A percentile compares a stretch with the other conserved stretches of the same genome.
Evolutionary conservation across 257 asterid species (phyloP).

Genomic region (Primulina tabacum): DNA sequence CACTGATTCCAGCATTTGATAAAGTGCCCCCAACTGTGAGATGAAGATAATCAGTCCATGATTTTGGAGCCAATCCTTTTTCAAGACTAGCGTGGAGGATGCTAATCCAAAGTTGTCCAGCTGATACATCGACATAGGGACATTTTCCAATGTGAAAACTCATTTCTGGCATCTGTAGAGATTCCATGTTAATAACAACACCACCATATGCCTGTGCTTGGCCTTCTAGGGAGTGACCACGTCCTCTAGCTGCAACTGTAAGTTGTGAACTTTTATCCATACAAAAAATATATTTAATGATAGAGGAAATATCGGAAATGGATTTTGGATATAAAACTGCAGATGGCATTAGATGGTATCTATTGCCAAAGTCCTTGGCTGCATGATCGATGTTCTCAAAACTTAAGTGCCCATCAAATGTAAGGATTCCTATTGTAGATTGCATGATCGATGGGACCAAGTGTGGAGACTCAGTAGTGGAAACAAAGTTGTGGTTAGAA

Average conservation of each 20-base stretch:
- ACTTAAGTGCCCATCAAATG: conserved; percentile 53
- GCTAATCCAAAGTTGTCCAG: conserved; percentile 83
- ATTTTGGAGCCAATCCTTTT: conserved; percentile 75
- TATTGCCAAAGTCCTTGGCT: conserved; percentile 73
- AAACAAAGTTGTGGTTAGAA: conserved; percentile 36
- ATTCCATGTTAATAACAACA: conserved; percentile 65
- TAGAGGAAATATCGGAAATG: conserved; percentile 61
- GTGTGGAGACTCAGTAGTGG: conserved; percentile 30
- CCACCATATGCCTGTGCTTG: conserved; percentile 82
- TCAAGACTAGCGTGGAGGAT: conserved; percentile 73
- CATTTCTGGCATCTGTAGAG: conserved; percentile 47
- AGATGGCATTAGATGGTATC: conserved; percentile 50
- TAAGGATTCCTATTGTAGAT: conserved; percentile 40
- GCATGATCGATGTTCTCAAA: conserved; percentile 47
- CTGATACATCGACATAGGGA: conserved; percentile 78
- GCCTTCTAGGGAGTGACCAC: conserved; percentile 77
- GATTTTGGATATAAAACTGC: conserved; percentile 74
- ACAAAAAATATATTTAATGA: conserved; percentile 43
- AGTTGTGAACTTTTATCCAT: conserved; percentile 47
- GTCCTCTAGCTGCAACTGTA: conserved; percentile 84
- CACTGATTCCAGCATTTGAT: conserved; percentile 92
- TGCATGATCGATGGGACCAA: conserved; percentile 25
- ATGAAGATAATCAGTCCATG: conserved; percentile 96
- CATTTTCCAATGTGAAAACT: conserved; percentile 39
- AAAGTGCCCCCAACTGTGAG: conserved; percentile 92